Evolutionary conservation across 768 basidiomycete genomes (phyloP).

Genomic region (Russula vinacea): DNA sequence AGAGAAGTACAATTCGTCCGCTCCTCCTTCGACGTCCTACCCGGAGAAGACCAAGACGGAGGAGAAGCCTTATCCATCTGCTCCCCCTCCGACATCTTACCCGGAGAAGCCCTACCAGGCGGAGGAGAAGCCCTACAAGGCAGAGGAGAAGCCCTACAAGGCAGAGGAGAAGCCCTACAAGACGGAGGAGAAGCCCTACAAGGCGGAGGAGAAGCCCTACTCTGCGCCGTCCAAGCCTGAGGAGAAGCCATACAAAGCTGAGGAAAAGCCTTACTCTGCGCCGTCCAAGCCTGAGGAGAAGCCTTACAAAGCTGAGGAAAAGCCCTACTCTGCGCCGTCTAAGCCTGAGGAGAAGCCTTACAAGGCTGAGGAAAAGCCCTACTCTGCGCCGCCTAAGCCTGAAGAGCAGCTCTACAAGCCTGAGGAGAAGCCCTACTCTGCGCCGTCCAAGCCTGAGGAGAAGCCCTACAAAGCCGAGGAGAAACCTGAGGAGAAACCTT

Average conservation of each 20-base stretch:
- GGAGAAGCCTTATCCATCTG: conserved; percentile 10
- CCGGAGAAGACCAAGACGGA: background rate
- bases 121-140: background rate
- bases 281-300: background rate
- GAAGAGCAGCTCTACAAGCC: too few relatives aligned
- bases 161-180: too few relatives aligned
- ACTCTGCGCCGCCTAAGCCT: too few relatives aligned
- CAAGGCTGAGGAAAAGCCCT: background rate
- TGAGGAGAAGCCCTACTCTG: too few relatives aligned
- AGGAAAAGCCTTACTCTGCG: background rate
- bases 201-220: too few relatives aligned
- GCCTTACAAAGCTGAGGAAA: too few relatives aligned
- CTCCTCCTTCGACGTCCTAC: too few relatives aligned
- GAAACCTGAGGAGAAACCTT: conserved; percentile 2
- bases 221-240: background rate
- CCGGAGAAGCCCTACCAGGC: conserved; percentile 1
- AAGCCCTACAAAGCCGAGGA: background rate
- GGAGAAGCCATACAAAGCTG: too few relatives aligned
- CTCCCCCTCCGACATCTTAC: background rate
- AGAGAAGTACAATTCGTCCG: background rate
- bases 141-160: background rate
- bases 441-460: background rate
- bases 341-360: background rate
- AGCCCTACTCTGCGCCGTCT: background rate
- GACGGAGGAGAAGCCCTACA: too few relatives aligned